phyloP scores from a whole-genome alignment of 2,329 filamentous ascomycete species.

The Diplodia sapinea region DNA sequence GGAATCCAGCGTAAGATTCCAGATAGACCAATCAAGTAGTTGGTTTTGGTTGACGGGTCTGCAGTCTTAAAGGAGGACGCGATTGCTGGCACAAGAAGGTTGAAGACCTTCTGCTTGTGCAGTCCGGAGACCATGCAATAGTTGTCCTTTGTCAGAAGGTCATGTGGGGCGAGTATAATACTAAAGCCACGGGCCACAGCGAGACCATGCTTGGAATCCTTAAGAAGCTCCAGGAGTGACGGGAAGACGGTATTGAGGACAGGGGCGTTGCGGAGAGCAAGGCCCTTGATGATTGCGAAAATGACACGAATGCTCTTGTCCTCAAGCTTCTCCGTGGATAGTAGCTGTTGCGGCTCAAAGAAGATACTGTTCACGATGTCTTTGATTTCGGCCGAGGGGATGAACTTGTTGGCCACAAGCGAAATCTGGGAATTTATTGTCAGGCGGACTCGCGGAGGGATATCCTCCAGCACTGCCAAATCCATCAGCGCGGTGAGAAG shows the following conservation, averaged over 20 bases:
- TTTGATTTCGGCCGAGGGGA: constrained; percentile 49
- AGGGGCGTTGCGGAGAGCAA: constrained; percentile 62
- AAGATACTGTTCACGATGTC: constrained; percentile 50
- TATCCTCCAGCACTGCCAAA: constrained; percentile 41
- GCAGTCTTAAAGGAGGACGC: constrained; percentile 58
- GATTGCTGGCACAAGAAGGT: constrained; percentile 63
- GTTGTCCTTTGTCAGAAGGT: constrained; percentile 65
- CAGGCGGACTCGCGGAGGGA: constrained; percentile 41
- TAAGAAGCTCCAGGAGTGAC: constrained; percentile 57
- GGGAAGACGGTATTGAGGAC: constrained; percentile 51
- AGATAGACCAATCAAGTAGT: constrained; percentile 68
- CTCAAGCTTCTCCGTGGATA: constrained; percentile 42
- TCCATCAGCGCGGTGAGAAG: constrained; percentile 47
- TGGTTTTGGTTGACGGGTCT: constrained; percentile 57
- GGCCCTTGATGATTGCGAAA: constrained; percentile 67
- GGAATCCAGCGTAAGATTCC: constrained; percentile 66
- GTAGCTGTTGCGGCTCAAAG: constrained; percentile 40
- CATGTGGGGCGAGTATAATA: constrained; percentile 65
- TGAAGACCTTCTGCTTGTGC: constrained; percentile 68
- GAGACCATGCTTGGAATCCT: constrained; percentile 55
- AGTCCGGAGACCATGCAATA: constrained; percentile 66
- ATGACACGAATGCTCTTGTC: constrained; percentile 58
- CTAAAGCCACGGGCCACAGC: constrained; percentile 63
- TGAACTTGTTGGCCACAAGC: constrained; percentile 57
- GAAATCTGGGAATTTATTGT: constrained; percentile 52